phyloP scores from a whole-genome alignment of 2,329 filamentous ascomycete genomes.

The Reticulascus tulasneorum region DNA sequence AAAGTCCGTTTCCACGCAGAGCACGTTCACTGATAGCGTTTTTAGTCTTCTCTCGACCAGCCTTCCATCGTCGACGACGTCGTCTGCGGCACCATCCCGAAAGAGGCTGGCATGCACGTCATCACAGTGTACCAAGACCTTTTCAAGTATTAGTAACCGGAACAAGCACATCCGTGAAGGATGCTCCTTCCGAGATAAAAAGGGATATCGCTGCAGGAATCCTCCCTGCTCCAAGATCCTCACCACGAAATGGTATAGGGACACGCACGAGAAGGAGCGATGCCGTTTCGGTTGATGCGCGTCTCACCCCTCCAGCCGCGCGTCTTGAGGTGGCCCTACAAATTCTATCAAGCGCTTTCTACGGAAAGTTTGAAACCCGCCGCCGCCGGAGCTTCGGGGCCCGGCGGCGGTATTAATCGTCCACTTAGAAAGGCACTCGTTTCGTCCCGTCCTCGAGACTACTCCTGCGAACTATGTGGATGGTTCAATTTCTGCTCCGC shows the following conservation, averaged over 20 bases:
- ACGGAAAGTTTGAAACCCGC: too few species aligned
- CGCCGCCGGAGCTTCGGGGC: too few species aligned
- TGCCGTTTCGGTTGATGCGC: slow-evolving; percentile 18
- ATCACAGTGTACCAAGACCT: slow-evolving; percentile 20
- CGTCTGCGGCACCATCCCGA: background rate
- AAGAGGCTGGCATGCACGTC: slow-evolving; percentile 14
- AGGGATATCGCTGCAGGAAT: slow-evolving; percentile 21
- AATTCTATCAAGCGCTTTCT: too few species aligned
- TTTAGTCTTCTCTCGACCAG: slow-evolving; percentile 1
- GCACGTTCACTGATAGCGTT: too few species aligned
- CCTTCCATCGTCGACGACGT: background rate
- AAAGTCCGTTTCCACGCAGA: too few species aligned
- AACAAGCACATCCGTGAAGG: slow-evolving; percentile 27
- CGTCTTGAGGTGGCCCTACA: too few species aligned
- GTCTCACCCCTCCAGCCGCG: background rate
- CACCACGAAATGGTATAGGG: slow-evolving; percentile 24
- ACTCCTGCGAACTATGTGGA: too few species aligned
- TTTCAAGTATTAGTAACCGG: slow-evolving; percentile 25
- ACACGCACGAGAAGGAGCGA: slow-evolving; percentile 21
- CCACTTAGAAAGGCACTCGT: too few species aligned
- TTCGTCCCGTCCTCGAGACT: too few species aligned
- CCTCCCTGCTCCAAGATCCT: slow-evolving; percentile 18
- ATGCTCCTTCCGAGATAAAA: slow-evolving; percentile 19
- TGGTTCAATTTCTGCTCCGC: too few species aligned
- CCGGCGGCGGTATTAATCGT: too few species aligned